Evolutionary conservation across 176 grass and related monocot genomes (phyloP).

Genomic region (Avena atlantica): DNA sequence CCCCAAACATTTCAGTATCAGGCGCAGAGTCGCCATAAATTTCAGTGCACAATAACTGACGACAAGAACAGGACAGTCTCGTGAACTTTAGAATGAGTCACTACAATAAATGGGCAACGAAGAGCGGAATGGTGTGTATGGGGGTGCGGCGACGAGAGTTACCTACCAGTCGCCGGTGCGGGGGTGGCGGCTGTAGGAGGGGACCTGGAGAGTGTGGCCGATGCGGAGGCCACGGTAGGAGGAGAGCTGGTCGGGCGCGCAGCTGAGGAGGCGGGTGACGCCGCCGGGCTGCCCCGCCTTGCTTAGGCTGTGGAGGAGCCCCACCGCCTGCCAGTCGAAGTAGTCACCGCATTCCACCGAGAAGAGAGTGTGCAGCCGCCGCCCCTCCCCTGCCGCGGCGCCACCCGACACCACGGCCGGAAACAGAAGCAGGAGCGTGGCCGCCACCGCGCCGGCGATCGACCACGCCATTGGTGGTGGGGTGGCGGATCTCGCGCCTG

Average conservation of each 20-base stretch:
- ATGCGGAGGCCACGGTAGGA: constrained; percentile 74
- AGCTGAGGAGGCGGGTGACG: constrained; percentile 85
- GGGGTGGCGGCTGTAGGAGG: constrained; percentile 87
- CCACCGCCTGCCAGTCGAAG: constrained; percentile 98
- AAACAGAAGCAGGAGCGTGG: constrained; percentile 18
- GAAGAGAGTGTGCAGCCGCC: constrained; percentile 93
- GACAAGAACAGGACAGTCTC: neutral
- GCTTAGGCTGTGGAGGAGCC: constrained; percentile 84
- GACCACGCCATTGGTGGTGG: constrained; percentile 54
- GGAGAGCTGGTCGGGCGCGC: constrained; percentile 65
- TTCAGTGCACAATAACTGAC: neutral
- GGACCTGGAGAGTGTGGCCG: constrained; percentile 85
- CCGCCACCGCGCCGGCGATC: constrained; percentile 36
- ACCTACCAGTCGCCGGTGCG: constrained; percentile 97
- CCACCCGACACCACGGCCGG: neutral
- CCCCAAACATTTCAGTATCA: neutral
- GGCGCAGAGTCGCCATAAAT: neutral
- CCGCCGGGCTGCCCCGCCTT: constrained; percentile 84
- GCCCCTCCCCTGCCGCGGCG: constrained; percentile 39
- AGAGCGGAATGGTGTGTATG: no score
- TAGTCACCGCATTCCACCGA: constrained; percentile 97
- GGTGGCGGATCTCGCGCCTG: constrained; percentile 50
- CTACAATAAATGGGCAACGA: no score
- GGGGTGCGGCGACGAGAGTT: constrained; percentile 9
- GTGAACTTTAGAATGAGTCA: constrained; percentile 3